Evolutionary conservation across 148 eudicot genomes (phyloP).

Genomic region (Vaccinium myrtillus): DNA sequence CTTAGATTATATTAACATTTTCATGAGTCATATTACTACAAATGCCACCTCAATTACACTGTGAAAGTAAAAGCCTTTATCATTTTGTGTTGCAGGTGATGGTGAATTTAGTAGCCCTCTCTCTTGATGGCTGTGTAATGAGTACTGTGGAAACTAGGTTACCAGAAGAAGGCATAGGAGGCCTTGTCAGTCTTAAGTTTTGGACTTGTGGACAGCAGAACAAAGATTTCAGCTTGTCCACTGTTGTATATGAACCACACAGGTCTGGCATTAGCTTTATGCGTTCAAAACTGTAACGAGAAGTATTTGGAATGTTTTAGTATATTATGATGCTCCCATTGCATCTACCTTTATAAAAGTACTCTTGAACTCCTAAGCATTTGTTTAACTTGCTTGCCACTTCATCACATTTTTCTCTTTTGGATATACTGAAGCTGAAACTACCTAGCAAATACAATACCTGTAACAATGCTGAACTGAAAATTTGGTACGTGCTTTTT

Average conservation of each 20-base stretch:
- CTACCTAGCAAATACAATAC: background rate
- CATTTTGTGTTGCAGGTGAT: constrained; percentile 52
- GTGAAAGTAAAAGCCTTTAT: background rate
- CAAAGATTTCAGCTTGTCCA: constrained; percentile 72
- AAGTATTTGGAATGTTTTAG: background rate
- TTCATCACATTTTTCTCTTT: background rate
- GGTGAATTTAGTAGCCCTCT: constrained; percentile 69
- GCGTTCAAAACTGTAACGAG: background rate
- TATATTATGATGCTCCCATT: background rate
- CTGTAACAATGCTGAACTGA: background rate
- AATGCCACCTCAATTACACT: background rate
- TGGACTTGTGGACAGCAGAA: constrained; percentile 62
- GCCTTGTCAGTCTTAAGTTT: constrained; percentile 80
- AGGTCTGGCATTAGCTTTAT: constrained; percentile 45
- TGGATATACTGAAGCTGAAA: background rate
- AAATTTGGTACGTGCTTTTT: background rate
- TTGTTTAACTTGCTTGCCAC: background rate
- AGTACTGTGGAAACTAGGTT: constrained; percentile 82
- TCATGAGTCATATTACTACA: background rate
- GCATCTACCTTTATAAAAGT: background rate
- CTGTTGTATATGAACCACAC: constrained; percentile 93
- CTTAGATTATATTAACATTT: background rate
- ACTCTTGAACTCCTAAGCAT: background rate
- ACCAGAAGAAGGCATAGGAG: constrained; percentile 93
- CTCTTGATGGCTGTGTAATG: constrained; percentile 78